These are phyloP conservation scores for Eustoma russellianum DNA, from an alignment of 257 asterid species.

Conservation along the genomic window DNA sequence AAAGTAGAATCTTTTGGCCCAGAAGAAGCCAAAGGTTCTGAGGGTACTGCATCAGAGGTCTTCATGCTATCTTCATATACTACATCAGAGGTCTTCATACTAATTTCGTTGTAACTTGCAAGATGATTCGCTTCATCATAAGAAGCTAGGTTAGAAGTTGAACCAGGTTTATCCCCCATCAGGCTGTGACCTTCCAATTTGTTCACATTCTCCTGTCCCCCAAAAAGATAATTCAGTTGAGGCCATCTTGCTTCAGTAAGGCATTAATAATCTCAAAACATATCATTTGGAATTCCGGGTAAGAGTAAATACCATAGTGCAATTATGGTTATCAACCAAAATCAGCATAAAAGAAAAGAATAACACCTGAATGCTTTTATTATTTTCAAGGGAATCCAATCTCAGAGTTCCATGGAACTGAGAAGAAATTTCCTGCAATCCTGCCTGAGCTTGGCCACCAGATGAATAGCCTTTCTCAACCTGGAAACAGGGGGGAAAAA, in stretches of 20 bases:
- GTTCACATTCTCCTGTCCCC: constrained; percentile 36
- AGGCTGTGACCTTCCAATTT: constrained; percentile 32
- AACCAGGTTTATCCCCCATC: constrained; percentile 25
- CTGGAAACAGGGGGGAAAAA: too few species aligned
- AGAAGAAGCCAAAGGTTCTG: constrained; percentile 29
- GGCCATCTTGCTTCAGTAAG: constrained; percentile 3
- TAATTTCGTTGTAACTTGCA: constrained; percentile 22
- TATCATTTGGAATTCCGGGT: not conserved
- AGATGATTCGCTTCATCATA: constrained; percentile 33
- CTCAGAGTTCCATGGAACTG: constrained; percentile 53
- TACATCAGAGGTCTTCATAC: constrained; percentile 16
- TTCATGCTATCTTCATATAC: constrained; percentile 21
- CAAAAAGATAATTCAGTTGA: constrained; percentile 8
- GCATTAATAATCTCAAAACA: not conserved
- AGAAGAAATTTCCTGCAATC: constrained; percentile 53
- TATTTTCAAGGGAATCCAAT: constrained; percentile 40
- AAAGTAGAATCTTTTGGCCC: constrained; percentile 32
- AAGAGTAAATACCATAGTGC: not conserved
- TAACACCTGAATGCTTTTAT: constrained; percentile 42
- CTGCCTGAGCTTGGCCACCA: constrained; percentile 39
- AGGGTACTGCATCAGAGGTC: constrained; percentile 19
- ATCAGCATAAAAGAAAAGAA: not conserved
- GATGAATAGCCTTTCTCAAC: constrained; percentile 29
- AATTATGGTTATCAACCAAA: not conserved
- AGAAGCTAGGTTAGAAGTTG: constrained; percentile 24